A percentile compares a stretch with the other conserved stretches of the same genome.
Conservation (phyloP, 108 stramenopile species). For the Nannochloropsis salina region DNA sequence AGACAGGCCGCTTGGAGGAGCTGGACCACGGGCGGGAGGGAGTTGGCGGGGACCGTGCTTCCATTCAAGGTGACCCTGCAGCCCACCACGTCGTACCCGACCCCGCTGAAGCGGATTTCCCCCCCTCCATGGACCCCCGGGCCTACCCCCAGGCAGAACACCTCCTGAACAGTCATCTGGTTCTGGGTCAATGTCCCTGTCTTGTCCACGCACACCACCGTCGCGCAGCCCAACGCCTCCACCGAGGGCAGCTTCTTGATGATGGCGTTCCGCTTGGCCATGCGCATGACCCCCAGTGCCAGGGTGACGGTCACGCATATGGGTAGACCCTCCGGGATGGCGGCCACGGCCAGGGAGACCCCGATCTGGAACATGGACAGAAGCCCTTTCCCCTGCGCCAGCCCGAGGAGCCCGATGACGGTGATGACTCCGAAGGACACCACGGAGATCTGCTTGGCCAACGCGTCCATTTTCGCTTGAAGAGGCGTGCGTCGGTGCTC, state of each 20-base stretch:
- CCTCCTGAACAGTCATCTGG: conserved; percentile 54
- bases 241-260: conserved; percentile 86
- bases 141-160: conserved; percentile 23
- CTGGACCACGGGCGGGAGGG: conserved; percentile 28
- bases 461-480: conserved; percentile 89
- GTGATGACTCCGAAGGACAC: conserved; percentile 71
- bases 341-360: conserved; percentile 88
- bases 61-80: background rate
- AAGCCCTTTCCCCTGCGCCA: conserved; percentile 51
- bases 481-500: conserved; percentile 76
- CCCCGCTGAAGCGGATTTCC: background rate
- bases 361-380: conserved; percentile 66
- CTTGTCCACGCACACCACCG: conserved; percentile 86
- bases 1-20: conserved; percentile 44
- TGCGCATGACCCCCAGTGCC: conserved; percentile 82
- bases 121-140: background rate
- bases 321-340: conserved; percentile 86
- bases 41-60: background rate
- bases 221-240: conserved; percentile 85
- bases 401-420: conserved; percentile 73
- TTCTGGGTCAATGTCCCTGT: conserved; percentile 94
- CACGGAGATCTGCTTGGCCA: conserved; percentile 73
- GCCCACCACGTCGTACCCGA: background rate
- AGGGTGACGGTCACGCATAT: conserved; percentile 84
- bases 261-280: conserved; percentile 85